These are phyloP conservation scores for Juncus inflexus DNA, from an alignment of 176 grass and related monocot genomes.

Conservation along the genomic window DNA sequence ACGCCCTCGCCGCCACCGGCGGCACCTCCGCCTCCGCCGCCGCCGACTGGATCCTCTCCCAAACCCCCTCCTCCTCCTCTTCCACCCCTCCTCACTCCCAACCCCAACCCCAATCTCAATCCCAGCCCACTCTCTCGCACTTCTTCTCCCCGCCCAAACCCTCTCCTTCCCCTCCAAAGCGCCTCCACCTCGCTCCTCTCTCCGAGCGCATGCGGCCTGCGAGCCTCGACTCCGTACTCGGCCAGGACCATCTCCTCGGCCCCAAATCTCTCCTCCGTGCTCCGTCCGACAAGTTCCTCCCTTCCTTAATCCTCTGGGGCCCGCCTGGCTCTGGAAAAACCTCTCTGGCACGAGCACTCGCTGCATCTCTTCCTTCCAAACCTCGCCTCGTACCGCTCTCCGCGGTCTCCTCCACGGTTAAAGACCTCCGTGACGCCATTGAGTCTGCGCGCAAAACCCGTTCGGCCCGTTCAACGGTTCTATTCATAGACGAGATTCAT, in stretches of 20 bases:
- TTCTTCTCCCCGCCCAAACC: neutral
- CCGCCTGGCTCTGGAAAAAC: constrained; percentile 48
- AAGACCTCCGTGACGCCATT: constrained; percentile 35
- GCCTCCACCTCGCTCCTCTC: constrained; percentile 26
- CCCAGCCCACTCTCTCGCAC: constrained; percentile 14
- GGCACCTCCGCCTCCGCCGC: constrained; percentile 28
- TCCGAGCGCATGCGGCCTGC: constrained; percentile 37
- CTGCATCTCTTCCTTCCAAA: constrained; percentile 25
- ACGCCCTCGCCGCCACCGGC: constrained; percentile 37
- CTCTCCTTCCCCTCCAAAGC: neutral
- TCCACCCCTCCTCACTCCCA: neutral
- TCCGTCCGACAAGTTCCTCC: constrained; percentile 14
- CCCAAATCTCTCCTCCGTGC: constrained; percentile 30
- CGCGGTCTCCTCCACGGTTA: constrained; percentile 35
- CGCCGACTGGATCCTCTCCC: constrained; percentile 42
- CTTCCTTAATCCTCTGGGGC: constrained; percentile 44
- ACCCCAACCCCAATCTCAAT: constrained; percentile 9
- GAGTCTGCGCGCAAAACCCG: constrained; percentile 6
- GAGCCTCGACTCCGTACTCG: constrained; percentile 32
- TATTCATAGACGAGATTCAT: constrained; percentile 52
- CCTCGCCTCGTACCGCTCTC: constrained; percentile 32
- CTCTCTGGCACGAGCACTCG: constrained; percentile 36
- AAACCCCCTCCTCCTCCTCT: constrained; percentile 12
- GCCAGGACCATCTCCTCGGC: constrained; percentile 39
- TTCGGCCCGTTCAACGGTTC: constrained; percentile 18